These are phyloP conservation scores for Cytospora chrysosperma DNA, from an alignment of 2,329 filamentous ascomycete species.

Conservation along the genomic window DNA sequence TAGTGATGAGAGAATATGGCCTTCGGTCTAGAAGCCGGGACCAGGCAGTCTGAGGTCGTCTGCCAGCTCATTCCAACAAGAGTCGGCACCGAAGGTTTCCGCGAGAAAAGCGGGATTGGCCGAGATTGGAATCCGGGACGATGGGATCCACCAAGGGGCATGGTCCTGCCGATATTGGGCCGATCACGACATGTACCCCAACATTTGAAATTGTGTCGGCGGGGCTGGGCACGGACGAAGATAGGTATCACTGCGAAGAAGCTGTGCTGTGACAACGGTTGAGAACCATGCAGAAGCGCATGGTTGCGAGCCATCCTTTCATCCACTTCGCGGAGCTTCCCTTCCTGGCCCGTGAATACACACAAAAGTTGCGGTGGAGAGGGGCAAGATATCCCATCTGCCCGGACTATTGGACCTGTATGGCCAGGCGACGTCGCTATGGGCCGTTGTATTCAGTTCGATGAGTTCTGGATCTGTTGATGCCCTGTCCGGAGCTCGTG, in stretches of 20 bases:
- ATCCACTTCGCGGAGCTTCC: not conserved
- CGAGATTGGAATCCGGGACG: conserved; percentile 15
- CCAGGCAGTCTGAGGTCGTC: not conserved
- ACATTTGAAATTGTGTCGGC: conserved; percentile 13
- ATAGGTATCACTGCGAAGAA: conserved; percentile 8
- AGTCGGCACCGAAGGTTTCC: conserved; percentile 20
- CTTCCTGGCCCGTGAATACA: not conserved
- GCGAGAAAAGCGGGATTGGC: conserved; percentile 24
- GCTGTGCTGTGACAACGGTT: not conserved
- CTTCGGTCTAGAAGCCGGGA: not conserved
- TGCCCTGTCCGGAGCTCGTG: not conserved
- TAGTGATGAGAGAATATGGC: not conserved
- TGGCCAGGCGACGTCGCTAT: not conserved
- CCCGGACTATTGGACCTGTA: not conserved
- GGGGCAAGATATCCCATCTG: not conserved
- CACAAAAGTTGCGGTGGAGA: not conserved
- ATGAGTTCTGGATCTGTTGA: not conserved
- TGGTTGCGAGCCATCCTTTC: not conserved
- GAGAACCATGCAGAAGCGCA: not conserved
- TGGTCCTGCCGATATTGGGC: conserved; percentile 22
- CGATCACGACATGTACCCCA: conserved; percentile 19
- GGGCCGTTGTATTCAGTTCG: not conserved
- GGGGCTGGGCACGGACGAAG: conserved; percentile 4
- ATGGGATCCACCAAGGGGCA: conserved; percentile 14
- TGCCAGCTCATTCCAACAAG: conserved; percentile 1